Conservation (phyloP, 2,329 filamentous ascomycete genomes). For the Ophiocordyceps camponoti-floridani region DNA sequence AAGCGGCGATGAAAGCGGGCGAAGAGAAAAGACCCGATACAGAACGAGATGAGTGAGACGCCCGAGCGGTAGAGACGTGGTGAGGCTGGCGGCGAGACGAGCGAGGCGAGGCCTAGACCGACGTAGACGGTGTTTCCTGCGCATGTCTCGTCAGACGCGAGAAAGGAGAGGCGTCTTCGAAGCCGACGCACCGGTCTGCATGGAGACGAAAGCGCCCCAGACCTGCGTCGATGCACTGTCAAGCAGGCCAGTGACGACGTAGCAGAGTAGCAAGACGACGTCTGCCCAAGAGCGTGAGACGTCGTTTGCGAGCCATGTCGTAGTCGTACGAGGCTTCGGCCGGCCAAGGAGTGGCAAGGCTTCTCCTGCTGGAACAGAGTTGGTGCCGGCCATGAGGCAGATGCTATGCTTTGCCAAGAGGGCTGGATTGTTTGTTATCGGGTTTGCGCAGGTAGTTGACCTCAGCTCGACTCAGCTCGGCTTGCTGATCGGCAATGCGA, state of each 20-base stretch:
- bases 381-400: not conserved
- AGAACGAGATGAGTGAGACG: slow-evolving; percentile 54
- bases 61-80: slow-evolving; percentile 36
- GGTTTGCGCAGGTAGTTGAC: too few relatives aligned
- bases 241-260: slow-evolving; percentile 59
- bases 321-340: slow-evolving; percentile 5
- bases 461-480: too few relatives aligned
- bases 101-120: slow-evolving; percentile 51
- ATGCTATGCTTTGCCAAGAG: not conserved
- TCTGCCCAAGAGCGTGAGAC: slow-evolving; percentile 48
- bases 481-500: too few relatives aligned
- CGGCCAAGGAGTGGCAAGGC: slow-evolving; percentile 13
- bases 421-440: too few relatives aligned
- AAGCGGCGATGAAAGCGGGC: slow-evolving; percentile 47
- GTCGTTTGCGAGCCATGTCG: slow-evolving; percentile 18
- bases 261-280: slow-evolving; percentile 50
- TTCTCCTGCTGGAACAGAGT: slow-evolving; percentile 6
- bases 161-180: not conserved
- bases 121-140: slow-evolving; percentile 62
- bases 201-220: slow-evolving; percentile 67
- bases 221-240: slow-evolving; percentile 61
- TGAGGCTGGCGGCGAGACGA: slow-evolving; percentile 13
- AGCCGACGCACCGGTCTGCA: slow-evolving; percentile 52
- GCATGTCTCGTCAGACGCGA: not conserved
- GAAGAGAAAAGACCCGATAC: slow-evolving; percentile 54